Evolutionary conservation across 78 protist genomes (phyloP).

Genomic region (Dictyostelium capitatum): DNA sequence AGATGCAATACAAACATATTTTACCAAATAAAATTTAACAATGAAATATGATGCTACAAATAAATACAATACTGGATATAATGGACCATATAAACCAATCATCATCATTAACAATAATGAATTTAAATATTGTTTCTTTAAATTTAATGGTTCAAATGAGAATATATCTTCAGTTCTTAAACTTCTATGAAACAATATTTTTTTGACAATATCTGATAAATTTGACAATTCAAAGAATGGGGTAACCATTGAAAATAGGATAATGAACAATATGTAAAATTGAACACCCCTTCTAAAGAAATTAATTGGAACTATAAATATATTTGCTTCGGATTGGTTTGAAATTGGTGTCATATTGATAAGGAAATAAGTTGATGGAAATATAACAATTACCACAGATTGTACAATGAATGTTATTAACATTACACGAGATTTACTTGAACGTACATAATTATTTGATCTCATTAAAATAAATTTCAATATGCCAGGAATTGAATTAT

Average conservation of each 20-base stretch:
- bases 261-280: slow-evolving; percentile 33
- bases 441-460: slow-evolving; percentile 31
- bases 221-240: slow-evolving; percentile 40
- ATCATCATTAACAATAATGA: slow-evolving; percentile 43
- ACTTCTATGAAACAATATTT: neutral
- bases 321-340: neutral
- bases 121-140: slow-evolving; percentile 44
- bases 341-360: neutral
- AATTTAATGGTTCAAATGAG: slow-evolving; percentile 6
- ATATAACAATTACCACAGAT: neutral
- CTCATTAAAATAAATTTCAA: slow-evolving; percentile 8
- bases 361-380: slow-evolving; percentile 28
- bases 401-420: slow-evolving; percentile 33
- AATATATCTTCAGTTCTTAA: slow-evolving; percentile 16
- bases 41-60: neutral
- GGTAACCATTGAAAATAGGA: slow-evolving; percentile 31
- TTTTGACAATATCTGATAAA: neutral
- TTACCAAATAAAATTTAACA: slow-evolving; percentile 37
- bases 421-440: slow-evolving; percentile 22
- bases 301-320: slow-evolving; percentile 22
- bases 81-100: slow-evolving; percentile 49
- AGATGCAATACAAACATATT: slow-evolving; percentile 41
- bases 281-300: slow-evolving; percentile 60
- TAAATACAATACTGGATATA: slow-evolving; percentile 41
- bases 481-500: slow-evolving; percentile 24